Conservation (phyloP, 495 filamentous ascomycete species). For the Aspergillus wentii region DNA sequence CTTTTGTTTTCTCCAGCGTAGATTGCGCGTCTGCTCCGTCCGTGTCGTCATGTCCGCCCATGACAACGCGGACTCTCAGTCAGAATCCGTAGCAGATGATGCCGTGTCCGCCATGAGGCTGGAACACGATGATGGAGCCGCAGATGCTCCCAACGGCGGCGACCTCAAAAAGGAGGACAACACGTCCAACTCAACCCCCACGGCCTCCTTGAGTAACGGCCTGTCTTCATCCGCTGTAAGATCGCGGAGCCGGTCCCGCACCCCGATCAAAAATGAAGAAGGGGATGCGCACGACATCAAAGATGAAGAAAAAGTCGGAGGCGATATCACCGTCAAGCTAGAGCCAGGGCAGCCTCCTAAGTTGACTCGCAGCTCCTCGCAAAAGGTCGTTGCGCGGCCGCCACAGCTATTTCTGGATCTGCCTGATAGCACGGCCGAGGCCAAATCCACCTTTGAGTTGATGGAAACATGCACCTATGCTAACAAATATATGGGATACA, state of each 20-base stretch:
- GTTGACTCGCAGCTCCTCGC: slow-evolving; percentile 66
- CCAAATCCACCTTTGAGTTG: slow-evolving; percentile 69
- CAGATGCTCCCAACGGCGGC: slow-evolving; percentile 12
- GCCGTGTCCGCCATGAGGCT: slow-evolving; percentile 39
- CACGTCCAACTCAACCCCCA: slow-evolving; percentile 6
- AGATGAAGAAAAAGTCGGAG: slow-evolving; percentile 45
- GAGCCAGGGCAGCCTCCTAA: slow-evolving; percentile 68
- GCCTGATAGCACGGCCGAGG: slow-evolving; percentile 69
- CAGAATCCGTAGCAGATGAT: slow-evolving; percentile 29
- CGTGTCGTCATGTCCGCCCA: slow-evolving; percentile 44
- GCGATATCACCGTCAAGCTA: slow-evolving; percentile 57
- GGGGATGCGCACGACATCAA: slow-evolving; percentile 7
- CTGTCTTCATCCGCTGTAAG: slow-evolving; percentile 7
- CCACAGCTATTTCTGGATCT: slow-evolving; percentile 64
- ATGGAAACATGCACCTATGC: slow-evolving; percentile 83
- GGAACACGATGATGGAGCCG: slow-evolving; percentile 19
- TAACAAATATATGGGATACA: slow-evolving; percentile 81
- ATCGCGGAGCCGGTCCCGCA: slow-evolving; percentile 16
- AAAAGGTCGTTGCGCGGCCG: slow-evolving; percentile 57
- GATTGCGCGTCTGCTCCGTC: slow-evolving; percentile 26
- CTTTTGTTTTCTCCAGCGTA: slow-evolving; percentile 11
- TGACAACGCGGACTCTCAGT: slow-evolving; percentile 40
- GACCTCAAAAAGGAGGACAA: slow-evolving; percentile 10
- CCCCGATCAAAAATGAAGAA: slow-evolving; percentile 12
- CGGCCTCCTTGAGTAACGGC: slow-evolving; percentile 2